Evolutionary conservation across 2,329 filamentous ascomycete species (phyloP), one percentile per base, ranked within the genome.

Genomic region (Talaromyces rugulosus): DNA sequence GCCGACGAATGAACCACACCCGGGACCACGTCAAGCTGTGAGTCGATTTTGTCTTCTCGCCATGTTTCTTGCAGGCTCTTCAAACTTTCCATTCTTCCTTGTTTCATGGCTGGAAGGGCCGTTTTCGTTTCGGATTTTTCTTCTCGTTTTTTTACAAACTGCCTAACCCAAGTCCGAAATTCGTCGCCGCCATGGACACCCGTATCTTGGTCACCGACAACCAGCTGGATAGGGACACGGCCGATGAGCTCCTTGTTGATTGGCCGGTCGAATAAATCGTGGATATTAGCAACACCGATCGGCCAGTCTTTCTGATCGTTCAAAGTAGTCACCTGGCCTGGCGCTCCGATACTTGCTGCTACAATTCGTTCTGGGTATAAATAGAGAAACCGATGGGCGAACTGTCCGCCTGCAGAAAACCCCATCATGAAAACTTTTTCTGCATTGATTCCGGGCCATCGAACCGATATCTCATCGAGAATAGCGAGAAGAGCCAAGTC

Each of bases 331-430:
- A 63, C 62, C n/a, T 63, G 58, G 1, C 71, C 72, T 8, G 72
- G 73, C 7, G 73, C 71, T 23, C 72, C 72, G n/a, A 74, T 55
- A 58, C 70, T 73, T 5, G 68, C 67, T 16, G 67, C 68, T 3
- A 61, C 56, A 1, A 74, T 44, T 8, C 69, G 67, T 59, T 74
- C 69, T 3, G 73, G 70, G 61, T 74, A 65, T 28, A 75, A 59
- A 60, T 73, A 74, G 14, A 74, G 60, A 57, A 75, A 72, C 14
- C 72, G 66, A 40, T 72, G 71, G 0, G 65, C 64, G 58, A 74
- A 74, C 60, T 75, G 72, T 2, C 71, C 72, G 23, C 72, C 73
- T 0, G 70, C 72, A 6, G 70, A 72, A 44, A 70, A 74, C 1
- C 71, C 73, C 62, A 68, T 65, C 7, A 74, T 40, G 54, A 68